Base-by-base conservation (phyloP, 2,329 filamentous ascomycete genomes). In the Raffaelea deltoideospora region DNA sequence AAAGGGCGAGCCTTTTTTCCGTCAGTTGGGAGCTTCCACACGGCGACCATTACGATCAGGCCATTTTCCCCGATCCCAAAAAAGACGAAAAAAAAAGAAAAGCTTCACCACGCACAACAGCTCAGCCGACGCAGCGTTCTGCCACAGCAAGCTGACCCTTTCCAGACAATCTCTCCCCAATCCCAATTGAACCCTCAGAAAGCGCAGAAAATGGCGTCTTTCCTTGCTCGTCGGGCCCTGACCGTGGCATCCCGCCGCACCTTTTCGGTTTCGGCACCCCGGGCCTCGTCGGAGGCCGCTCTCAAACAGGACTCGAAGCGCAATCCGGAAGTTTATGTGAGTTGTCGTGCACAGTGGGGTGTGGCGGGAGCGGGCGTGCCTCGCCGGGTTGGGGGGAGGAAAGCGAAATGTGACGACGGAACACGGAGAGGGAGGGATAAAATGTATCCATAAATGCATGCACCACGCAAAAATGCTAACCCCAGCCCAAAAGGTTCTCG, bases 401-500 rank as follows among this genome's bases (percentile, higher is more conserved):
- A n/a, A 11, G 14, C 21, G 4, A 22, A 4, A 2, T 21, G 26
- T 13, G 28, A 3, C 15, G 20, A 10, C 11, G 4, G 15, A 10
- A 10, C n/a, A n/a, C n/a, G n/a, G n/a, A n/a, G n/a, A n/a, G n/a
- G n/a, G n/a, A n/a, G n/a, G n/a, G n/a, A n/a, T n/a, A n/a, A n/a
- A n/a, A n/a, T n/a, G n/a, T n/a, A 19, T 14, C 17, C 27, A 31
- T 8, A 37, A 11, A 19, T 14, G 27, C 14, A 32, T n/a, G 14
- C 15, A 34, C 19, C 35, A 34, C 33, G 36, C 31, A 14, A 26
- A 26, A 13, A 26, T 26, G 23, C 8, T 13, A 26, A 11, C 14
- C 14, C 8, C 18, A 28, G 27, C 33, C 31, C 35, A 48, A 45
- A 52, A 96, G 90, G 76, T 96, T 54, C 80, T 98, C 47, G 73